Evolutionary conservation across 1,284 basidiomycete genomes (phyloP).

Genomic region (Cryptococcus wingfieldii): DNA sequence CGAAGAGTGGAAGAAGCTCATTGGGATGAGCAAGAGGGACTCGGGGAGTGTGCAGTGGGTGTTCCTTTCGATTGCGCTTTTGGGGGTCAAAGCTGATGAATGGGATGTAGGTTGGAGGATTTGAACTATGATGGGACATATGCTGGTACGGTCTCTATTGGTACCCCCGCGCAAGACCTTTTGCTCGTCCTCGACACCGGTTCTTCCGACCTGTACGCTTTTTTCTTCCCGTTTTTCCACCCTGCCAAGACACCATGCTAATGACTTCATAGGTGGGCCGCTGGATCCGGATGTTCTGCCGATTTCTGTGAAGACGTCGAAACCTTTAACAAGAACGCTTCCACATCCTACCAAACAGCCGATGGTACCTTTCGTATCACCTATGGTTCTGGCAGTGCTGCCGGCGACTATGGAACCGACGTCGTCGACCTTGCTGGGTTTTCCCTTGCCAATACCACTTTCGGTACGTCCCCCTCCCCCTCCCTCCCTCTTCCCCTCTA

Average conservation of each 20-base stretch:
- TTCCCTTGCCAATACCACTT: slow-evolving; percentile 62
- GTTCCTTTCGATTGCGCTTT: too few relatives aligned
- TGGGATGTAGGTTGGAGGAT: slow-evolving; percentile 23
- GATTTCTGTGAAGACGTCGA: slow-evolving; percentile 29
- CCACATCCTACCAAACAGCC: slow-evolving; percentile 27
- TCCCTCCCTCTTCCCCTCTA: not conserved
- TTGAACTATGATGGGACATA: slow-evolving; percentile 41
- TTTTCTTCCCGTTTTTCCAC: not conserved
- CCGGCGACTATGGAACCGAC: slow-evolving; percentile 67
- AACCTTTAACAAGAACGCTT: slow-evolving; percentile 27
- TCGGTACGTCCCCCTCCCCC: slow-evolving; percentile 50
- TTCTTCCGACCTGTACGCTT: slow-evolving; percentile 48
- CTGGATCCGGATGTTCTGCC: slow-evolving; percentile 31
- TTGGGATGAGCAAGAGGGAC: slow-evolving; percentile 12
- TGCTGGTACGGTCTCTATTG: not conserved
- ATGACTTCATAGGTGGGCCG: slow-evolving; percentile 44
- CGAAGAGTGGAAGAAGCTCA: slow-evolving; percentile 22
- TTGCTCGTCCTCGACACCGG: slow-evolving; percentile 54
- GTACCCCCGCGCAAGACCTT: slow-evolving; percentile 51
- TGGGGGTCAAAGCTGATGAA: not conserved
- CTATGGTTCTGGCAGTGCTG: slow-evolving; percentile 76
- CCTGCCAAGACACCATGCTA: too few relatives aligned
- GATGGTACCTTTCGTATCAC: slow-evolving; percentile 60
- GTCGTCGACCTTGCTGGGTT: slow-evolving; percentile 76
- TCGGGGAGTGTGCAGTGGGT: too few relatives aligned